Base-by-base conservation (phyloP, 1,284 basidiomycete genomes). In the Naganishia cerealis region DNA sequence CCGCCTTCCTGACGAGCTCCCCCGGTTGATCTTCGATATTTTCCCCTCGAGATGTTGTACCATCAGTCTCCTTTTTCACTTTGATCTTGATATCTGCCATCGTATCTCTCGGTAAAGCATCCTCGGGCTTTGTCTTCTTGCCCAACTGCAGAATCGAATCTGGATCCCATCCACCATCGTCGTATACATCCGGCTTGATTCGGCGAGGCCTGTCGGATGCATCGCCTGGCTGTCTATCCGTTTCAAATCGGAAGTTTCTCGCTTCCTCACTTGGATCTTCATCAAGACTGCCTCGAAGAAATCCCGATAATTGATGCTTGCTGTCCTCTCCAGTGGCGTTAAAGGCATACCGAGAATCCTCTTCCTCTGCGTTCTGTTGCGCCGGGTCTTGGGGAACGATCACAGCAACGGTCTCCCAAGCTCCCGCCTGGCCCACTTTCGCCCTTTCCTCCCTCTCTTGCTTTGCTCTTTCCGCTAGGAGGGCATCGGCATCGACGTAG, bases 351-450 rank as follows among this genome's bases (percentile, higher is more conserved):
- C 50, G 40, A 33, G 54, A 21, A 18, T 53, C 57, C n/a, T 42
- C 42, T 6, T 50, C 52, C 9, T 26, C 54, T 8, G 10, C 48
- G 10, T 57, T 52, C 7, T 26, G 48, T 52, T n/a, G n/a, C 2
- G 8, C n/a, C 10, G 29, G 8, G 0, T 39, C 33, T 9, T 21
- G 16, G 4, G 61, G 62, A 2, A 46, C 48, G 29, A 63, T 46
- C 33, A 71, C 67, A 2, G 84, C 82, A 10, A 96, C 87, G 29
- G 87, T 81, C 78, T 93, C 82, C 95, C 95, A 99, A 72, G 88
- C 85, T 1, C 95, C 94, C 0, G 87, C 89, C 93, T 74, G 90
- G 83, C 84, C 71, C 84, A 81, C 67, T 87, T 82, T 69, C 84
- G 78, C 85, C 24, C 85, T 82, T 80, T 88, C 86, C 24, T 85